Percentiles rank a stretch among this genome's conserved stretches.
Evolutionary conservation across 768 basidiomycete species (phyloP).

Genomic region (Cystofilobasidium ferigula): DNA sequence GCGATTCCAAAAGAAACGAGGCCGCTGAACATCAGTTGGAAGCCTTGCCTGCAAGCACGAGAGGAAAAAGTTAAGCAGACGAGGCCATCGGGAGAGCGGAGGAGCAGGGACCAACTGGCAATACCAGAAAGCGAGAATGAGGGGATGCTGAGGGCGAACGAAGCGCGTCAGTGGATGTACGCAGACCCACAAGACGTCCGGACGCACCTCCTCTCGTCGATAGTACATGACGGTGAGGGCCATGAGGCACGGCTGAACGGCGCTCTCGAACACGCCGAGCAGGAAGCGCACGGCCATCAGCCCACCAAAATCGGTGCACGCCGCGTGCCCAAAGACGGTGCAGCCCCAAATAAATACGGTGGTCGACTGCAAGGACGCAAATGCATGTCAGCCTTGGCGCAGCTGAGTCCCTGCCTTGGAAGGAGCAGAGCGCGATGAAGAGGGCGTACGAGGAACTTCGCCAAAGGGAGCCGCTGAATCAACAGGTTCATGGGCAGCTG

Average conservation of each 20-base stretch:
- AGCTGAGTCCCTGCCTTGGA: too few relatives aligned
- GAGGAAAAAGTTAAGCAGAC: constrained; percentile 44
- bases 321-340: constrained; percentile 46
- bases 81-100: not conserved
- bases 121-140: not conserved
- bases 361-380: not conserved
- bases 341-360: constrained; percentile 44
- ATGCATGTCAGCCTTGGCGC: too few relatives aligned
- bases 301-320: constrained; percentile 37
- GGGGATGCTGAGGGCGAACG: too few relatives aligned
- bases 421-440: constrained; percentile 33
- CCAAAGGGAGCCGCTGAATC: constrained; percentile 46
- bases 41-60: constrained; percentile 43
- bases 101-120: too few relatives aligned
- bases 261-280: constrained; percentile 45
- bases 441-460: constrained; percentile 45
- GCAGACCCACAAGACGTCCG: constrained; percentile 34
- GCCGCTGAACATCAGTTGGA: constrained; percentile 46
- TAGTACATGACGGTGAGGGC: constrained; percentile 50
- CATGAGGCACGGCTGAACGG: constrained; percentile 46
- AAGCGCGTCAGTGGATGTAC: constrained; percentile 26
- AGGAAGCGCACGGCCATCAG: constrained; percentile 41
- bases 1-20: constrained; percentile 47
- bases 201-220: constrained; percentile 45
- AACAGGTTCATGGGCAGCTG: constrained; percentile 42